These are phyloP conservation scores for Coniochaeta sp. DNA, from an alignment of 2,329 filamentous ascomycete genomes.

Conservation along the genomic window DNA sequence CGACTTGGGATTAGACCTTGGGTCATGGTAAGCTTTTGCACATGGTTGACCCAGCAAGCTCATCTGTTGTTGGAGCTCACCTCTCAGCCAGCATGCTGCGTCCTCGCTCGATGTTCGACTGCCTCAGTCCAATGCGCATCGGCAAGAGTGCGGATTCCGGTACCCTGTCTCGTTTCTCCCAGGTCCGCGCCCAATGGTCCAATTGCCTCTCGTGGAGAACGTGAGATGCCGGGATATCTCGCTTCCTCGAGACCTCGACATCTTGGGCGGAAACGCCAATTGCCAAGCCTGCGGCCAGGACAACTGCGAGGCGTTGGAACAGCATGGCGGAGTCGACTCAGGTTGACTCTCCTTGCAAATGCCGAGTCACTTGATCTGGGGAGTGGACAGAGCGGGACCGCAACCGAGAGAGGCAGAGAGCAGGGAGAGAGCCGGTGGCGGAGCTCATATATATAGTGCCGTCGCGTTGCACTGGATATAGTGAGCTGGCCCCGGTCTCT, in stretches of 20 bases:
- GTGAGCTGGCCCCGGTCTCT: neutral
- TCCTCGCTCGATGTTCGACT: constrained; percentile 1
- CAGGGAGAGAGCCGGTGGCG: neutral
- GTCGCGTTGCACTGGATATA: neutral
- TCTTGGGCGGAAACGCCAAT: neutral
- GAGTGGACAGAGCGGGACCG: neutral
- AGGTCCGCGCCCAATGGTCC: neutral
- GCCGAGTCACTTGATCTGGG: neutral
- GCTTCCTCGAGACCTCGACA: neutral
- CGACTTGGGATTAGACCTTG: neutral
- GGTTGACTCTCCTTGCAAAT: neutral
- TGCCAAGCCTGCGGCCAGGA: constrained; percentile 1
- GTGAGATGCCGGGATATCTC: neutral
- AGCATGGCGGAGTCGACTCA: neutral
- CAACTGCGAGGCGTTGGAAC: constrained; percentile 1
- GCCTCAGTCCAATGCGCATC: constrained; percentile 1
- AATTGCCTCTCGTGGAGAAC: constrained; percentile 1
- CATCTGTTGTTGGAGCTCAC: neutral
- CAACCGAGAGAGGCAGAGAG: neutral
- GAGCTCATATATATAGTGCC: neutral
- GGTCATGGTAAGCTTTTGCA: neutral
- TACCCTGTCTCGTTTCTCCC: neutral
- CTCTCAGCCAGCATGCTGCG: neutral
- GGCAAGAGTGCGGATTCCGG: neutral
- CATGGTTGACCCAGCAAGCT: neutral